A percentile compares a stretch with the other conserved stretches of the same genome.
Conservation (phyloP, 2,329 filamentous ascomycete species). For the Phaeomoniella chlamydospora region DNA sequence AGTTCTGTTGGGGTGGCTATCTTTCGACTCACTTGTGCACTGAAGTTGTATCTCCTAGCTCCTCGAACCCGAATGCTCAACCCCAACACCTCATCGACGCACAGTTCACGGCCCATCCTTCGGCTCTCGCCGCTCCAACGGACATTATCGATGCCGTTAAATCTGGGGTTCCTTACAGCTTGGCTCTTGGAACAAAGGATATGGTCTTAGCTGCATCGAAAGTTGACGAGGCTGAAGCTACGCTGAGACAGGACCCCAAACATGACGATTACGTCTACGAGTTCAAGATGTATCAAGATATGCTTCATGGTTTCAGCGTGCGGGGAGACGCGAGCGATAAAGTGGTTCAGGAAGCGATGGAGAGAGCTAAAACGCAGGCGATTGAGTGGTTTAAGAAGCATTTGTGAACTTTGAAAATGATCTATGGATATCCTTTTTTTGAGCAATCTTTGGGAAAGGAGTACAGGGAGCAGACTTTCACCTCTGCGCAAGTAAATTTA, state of each 20-base stretch:
- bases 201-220: slow-evolving; percentile 30
- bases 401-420: too few relatives aligned
- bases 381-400: slow-evolving; percentile 10
- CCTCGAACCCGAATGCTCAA: too few relatives aligned
- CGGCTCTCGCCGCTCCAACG: slow-evolving; percentile 25
- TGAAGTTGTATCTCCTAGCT: slow-evolving; percentile 12
- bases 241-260: slow-evolving; percentile 4
- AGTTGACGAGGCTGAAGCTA: slow-evolving; percentile 11
- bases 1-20: slow-evolving; percentile 48
- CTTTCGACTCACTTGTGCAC: slow-evolving; percentile 31
- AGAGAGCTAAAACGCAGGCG: slow-evolving; percentile 7
- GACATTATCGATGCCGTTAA: slow-evolving; percentile 20
- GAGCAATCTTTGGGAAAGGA: too few relatives aligned
- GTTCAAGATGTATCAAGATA: slow-evolving; percentile 8
- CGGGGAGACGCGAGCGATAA: slow-evolving; percentile 2
- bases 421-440: too few relatives aligned
- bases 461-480: too few relatives aligned
- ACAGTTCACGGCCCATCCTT: slow-evolving; percentile 38
- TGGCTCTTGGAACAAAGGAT: slow-evolving; percentile 20
- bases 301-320: slow-evolving; percentile 9
- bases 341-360: slow-evolving; percentile 3
- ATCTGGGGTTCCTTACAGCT: slow-evolving; percentile 6
- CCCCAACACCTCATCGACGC: slow-evolving; percentile 30
- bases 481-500: too few relatives aligned
- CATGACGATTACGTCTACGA: slow-evolving; percentile 6